Base-by-base conservation (phyloP, 2,329 filamentous ascomycete species). In the Diaporthe caulivora region DNA sequence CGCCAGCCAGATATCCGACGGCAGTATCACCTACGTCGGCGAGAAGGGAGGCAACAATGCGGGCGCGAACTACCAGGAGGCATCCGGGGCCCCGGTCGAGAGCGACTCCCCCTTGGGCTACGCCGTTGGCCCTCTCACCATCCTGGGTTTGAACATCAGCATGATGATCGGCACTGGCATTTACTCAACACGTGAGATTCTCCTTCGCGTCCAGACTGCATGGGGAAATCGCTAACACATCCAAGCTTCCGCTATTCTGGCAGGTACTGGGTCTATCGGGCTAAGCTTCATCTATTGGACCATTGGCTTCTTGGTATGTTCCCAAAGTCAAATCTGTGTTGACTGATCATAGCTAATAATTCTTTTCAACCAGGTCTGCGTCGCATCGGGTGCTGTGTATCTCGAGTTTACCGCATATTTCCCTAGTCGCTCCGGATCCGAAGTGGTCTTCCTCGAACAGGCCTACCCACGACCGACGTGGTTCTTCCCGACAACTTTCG, bases 401-500 rank as follows among this genome's bases (percentile, higher is more conserved):
- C 87, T 93, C 11, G 92, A 93, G 77, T 88, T 89, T 18, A 87
- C 90, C 13, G 86, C 89, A 1, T 93, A 91, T 75, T 93, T 93
- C 73, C 91, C 91, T 0, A 92, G 88, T 77, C 88, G 92, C 10
- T 92, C 89, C 2, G 92, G 91, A 0, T 87, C 88, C 0, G 90
- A 93, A 77, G 91, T 92, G 0, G 91, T 92, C 0, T 93, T 92
- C 76, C 85, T 93, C 0, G 92, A 93, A 76, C 92, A 93, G 77
- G 89, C 90, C 0, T 94, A 88, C 75, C 91, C 91, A 1, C 85
- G 90, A 1, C 92, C 92, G 0, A 87, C 85, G 71, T 92, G 90
- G 78, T 86, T 93, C 74, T 89, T 93, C 64, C 90, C 91, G 0
- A 89, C 89, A 0, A 85, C 90, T 0, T 93, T 92, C 78, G 92